These are phyloP conservation scores for Euphorbia schlechtendalii DNA, from an alignment of 441 rosid species.

Conservation along the genomic window DNA sequence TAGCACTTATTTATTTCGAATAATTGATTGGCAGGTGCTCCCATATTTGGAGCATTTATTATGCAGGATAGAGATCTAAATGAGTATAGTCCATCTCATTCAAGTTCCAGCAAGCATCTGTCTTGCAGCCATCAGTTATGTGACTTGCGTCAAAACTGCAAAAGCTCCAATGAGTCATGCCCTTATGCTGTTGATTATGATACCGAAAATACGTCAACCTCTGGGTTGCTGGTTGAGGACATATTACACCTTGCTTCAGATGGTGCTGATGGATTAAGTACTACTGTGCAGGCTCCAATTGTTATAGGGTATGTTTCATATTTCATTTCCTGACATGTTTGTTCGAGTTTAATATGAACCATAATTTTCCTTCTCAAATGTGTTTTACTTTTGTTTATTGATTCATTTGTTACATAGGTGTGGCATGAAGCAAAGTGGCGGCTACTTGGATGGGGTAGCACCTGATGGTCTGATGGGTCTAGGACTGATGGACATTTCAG, in stretches of 20 bases:
- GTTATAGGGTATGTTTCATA: slow-evolving; percentile 53
- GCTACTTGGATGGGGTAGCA: slow-evolving; percentile 59
- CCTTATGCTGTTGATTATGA: slow-evolving; percentile 46
- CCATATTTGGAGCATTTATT: slow-evolving; percentile 86
- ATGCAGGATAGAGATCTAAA: slow-evolving; percentile 82
- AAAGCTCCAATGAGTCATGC: slow-evolving; percentile 56
- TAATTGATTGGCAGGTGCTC: slow-evolving; percentile 98
- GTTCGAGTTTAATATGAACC: not conserved
- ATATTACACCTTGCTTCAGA: slow-evolving; percentile 52
- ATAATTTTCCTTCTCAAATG: not conserved
- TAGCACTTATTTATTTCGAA: slow-evolving; percentile 74
- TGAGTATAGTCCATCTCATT: slow-evolving; percentile 61
- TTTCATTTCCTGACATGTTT: no score
- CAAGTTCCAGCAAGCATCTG: slow-evolving; percentile 61
- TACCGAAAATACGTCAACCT: slow-evolving; percentile 56
- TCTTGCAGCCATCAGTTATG: slow-evolving; percentile 66
- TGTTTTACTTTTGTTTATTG: not conserved
- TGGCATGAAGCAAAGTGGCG: slow-evolving; percentile 84
- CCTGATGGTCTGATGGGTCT: slow-evolving; percentile 90
- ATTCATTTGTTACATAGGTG: slow-evolving; percentile 36
- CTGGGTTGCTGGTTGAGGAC: slow-evolving; percentile 74
- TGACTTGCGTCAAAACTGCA: slow-evolving; percentile 42
- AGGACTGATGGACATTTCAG: slow-evolving; percentile 66
- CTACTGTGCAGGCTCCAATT: slow-evolving; percentile 58
- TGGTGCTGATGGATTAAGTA: slow-evolving; percentile 27